Evolutionary conservation across 768 basidiomycete species (phyloP).

Genomic region (Phlebiopsis flavidoalba): DNA sequence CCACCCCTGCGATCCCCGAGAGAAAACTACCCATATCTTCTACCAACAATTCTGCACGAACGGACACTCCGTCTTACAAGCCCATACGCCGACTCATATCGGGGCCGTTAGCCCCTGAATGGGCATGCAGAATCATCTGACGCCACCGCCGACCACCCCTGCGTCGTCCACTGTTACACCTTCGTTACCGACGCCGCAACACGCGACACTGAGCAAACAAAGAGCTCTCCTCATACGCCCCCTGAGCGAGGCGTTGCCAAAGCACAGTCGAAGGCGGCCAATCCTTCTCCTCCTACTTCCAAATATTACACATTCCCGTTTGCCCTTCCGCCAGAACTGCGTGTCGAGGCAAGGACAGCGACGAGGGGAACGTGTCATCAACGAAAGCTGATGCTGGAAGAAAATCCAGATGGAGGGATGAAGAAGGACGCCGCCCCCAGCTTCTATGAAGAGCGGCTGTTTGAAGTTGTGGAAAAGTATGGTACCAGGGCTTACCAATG

Average conservation of each 20-base stretch:
- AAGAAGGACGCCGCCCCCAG: conserved; percentile 66
- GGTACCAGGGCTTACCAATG: conserved; percentile 68
- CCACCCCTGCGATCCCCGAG: no score
- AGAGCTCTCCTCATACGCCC: conserved; percentile 1
- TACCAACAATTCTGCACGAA: not conserved
- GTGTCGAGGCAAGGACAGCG: conserved; percentile 29
- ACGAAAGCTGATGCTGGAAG: conserved; percentile 78
- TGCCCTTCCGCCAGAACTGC: conserved; percentile 5
- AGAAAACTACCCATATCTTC: conserved; percentile 15
- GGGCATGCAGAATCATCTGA: conserved; percentile 35
- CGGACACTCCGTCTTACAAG: conserved; percentile 6
- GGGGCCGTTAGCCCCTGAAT: conserved; percentile 13
- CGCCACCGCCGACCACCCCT: conserved; percentile 27
- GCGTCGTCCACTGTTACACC: conserved; percentile 41
- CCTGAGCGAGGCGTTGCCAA: conserved; percentile 11
- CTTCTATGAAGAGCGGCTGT: conserved; percentile 55
- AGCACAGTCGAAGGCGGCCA: conserved; percentile 9
- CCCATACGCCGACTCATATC: not conserved
- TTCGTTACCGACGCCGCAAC: conserved; percentile 43
- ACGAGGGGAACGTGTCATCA: conserved; percentile 46
- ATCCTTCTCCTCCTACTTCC: not conserved
- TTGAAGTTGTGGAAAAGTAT: conserved; percentile 72
- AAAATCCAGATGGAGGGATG: conserved; percentile 69
- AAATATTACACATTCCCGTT: not conserved
- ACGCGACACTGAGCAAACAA: conserved; percentile 18